Base-by-base conservation (phyloP, 225 moss, liverwort and hornwort genomes). In the Bryoerythrophyllum caledonicum region DNA sequence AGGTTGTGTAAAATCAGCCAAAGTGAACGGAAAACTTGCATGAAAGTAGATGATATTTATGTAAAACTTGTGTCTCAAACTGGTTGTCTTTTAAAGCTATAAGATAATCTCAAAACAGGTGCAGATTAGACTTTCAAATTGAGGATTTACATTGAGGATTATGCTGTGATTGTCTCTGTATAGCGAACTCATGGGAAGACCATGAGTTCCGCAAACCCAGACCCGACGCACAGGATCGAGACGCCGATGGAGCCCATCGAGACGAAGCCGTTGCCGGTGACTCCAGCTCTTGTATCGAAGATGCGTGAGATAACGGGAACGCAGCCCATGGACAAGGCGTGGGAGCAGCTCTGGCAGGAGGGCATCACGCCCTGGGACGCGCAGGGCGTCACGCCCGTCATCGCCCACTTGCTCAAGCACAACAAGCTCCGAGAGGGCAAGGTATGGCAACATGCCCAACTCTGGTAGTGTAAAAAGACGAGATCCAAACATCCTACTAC, bases 321-420 rank as follows among this genome's bases (percentile, higher is more conserved):
- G 24, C 62, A 61, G 32, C 72, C 82, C 2, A 85, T 82, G 81
- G 63, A 75, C 26, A 70, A 56, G 14, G 79, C 83, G 7, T 93
- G 93, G 93, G 93, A 93, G 49, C 63, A 89, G 60, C 79, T 82
- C 37, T 90, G 90, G 90, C 77, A 75, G 80, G 84, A 89, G 73
- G 82, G 84, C 6, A 6, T 75, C 23, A 79, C 74, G 16, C 93
- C 90, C 17, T 93, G 93, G 93, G 90, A 93, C 55, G 49, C 74
- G 28, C 68, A 83, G 63, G 48, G 65, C 7, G 86, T 86, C 25
- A 93, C 90, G 1, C 93, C 93, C 16, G 76, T 80, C 53, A 62
- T 93, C 37, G 75, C 87, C 57, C 73, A 86, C 44, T 67, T 93
- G 44, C 55, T 93, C 35, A 73, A 82, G 24, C 67, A 80, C 4